Conservation (phyloP, 148 eudicot genomes). For the Rhododendron molle region DNA sequence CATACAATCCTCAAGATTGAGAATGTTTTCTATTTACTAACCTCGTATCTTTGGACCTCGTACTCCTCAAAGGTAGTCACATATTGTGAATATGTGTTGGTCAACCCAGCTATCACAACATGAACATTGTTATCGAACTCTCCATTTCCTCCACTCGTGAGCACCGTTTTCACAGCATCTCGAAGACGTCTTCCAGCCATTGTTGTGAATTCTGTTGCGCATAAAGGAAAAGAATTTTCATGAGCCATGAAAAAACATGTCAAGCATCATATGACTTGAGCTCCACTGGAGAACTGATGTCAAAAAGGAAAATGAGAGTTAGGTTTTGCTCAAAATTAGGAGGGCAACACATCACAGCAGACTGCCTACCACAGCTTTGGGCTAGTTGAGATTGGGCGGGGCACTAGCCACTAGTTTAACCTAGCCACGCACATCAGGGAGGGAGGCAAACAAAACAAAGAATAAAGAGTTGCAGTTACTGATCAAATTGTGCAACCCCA, state of each 20-base stretch:
- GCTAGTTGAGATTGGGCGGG: not conserved
- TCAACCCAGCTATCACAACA: slow-evolving; percentile 89
- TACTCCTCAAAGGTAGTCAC: slow-evolving; percentile 92
- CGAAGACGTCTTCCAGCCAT: slow-evolving; percentile 99
- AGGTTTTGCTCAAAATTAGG: not conserved
- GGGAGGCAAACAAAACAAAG: not conserved
- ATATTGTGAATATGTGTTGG: slow-evolving; percentile 93
- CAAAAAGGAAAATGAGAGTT: not conserved
- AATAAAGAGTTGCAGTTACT: not conserved
- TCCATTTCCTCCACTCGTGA: slow-evolving; percentile 36
- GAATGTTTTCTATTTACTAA: slow-evolving; percentile 25
- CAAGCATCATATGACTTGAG: not conserved
- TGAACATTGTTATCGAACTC: slow-evolving; percentile 53
- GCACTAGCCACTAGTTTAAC: slow-evolving; percentile 5
- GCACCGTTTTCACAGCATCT: slow-evolving; percentile 72
- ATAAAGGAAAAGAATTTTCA: not conserved
- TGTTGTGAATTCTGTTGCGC: slow-evolving; percentile 71
- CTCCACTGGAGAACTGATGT: not conserved
- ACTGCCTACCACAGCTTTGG: not conserved
- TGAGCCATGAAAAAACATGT: not conserved
- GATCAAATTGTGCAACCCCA: not conserved
- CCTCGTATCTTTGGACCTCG: slow-evolving; percentile 95
- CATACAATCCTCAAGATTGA: not conserved
- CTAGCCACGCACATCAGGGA: not conserved
- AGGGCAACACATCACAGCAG: not conserved